Conservation (phyloP, 2,329 filamentous ascomycete species). For the Ophiostoma sp. region DNA sequence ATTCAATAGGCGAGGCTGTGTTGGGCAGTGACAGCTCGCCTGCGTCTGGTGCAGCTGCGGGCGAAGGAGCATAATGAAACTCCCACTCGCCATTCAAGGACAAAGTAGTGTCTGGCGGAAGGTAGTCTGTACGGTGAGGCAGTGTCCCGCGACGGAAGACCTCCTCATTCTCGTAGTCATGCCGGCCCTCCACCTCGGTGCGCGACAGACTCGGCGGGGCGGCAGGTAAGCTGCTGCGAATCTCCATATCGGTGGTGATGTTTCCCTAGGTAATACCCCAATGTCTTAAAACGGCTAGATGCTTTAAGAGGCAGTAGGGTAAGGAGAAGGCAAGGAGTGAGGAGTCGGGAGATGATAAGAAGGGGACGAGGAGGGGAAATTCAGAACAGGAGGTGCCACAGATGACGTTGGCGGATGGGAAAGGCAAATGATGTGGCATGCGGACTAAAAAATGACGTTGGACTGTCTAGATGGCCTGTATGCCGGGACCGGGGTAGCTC, state of each 20-base stretch:
- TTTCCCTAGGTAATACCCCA: background rate
- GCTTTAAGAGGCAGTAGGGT: background rate
- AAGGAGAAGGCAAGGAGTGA: background rate
- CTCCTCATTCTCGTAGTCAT: slow-evolving; percentile 58
- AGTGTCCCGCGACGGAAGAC: slow-evolving; percentile 57
- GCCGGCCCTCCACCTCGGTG: slow-evolving; percentile 28
- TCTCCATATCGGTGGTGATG: background rate
- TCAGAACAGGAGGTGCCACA: background rate
- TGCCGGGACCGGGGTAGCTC: slow-evolving; percentile 2
- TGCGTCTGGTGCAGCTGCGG: slow-evolving; percentile 39
- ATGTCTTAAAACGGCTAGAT: background rate
- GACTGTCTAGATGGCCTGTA: background rate
- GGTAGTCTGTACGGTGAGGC: slow-evolving; percentile 52
- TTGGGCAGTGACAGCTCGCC: slow-evolving; percentile 4
- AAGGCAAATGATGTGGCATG: background rate
- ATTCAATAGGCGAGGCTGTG: slow-evolving; percentile 1
- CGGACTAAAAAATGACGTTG: background rate
- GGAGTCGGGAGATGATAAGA: background rate
- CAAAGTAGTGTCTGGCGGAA: slow-evolving; percentile 46
- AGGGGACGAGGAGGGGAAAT: background rate
- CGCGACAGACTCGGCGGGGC: slow-evolving; percentile 15
- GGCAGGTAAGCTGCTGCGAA: slow-evolving; percentile 3
- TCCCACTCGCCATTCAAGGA: slow-evolving; percentile 54
- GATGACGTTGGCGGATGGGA: background rate
- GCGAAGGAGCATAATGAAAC: slow-evolving; percentile 47